Base-by-base conservation (phyloP, 225 moss, liverwort and hornwort species). In the Ulota crispa region DNA sequence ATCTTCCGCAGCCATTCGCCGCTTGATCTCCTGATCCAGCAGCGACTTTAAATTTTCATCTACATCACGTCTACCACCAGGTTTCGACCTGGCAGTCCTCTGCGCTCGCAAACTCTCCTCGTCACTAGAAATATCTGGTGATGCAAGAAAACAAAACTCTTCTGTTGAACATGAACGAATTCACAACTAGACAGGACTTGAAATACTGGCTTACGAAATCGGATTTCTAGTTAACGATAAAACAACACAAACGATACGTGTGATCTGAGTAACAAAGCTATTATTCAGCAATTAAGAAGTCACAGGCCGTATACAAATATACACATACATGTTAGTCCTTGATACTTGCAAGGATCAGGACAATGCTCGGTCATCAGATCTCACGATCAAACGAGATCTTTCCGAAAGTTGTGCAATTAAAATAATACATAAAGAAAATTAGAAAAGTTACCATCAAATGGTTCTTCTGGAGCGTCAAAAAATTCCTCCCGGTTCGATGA, bases 1-100 rank as follows among this genome's bases (percentile, higher is more conserved):
- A 81, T 95, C 97, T 91, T 98, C 97, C 21, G 94, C 93, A 76
- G 87, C 91, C 45, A 91, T 91, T 77, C 95, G 93, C 39, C 93
- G 90, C 85, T 90, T 91, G 45, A 93, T 93, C 80, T 98, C 97
- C 41, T 91, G 86, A 80, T 91, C 87, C 86, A 98, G 72, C 80
- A 93, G 92, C 82, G 81, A 82, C 77, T 89, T 84, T 37, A 95
- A 64, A 70, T 84, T 84, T 57, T 79, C 89, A 83, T 95, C 91
- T 34, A 88, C 73, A 60, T 88, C 93, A 42, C 86, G 83, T 74
- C 93, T 94, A 52, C 84, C 79, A 85, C 83, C 88, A 85, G 84
- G 64, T 74, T 78, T 90, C 77, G 88, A 84, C 79, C 86, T 89
- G 64, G 80, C 64, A 80, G 79, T 84, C 71, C 86, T 83, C 68